A percentile compares a stretch with the other conserved stretches of the same genome.
phyloP scores from a whole-genome alignment of 495 filamentous ascomycete species.

The Physcia stellaris region DNA sequence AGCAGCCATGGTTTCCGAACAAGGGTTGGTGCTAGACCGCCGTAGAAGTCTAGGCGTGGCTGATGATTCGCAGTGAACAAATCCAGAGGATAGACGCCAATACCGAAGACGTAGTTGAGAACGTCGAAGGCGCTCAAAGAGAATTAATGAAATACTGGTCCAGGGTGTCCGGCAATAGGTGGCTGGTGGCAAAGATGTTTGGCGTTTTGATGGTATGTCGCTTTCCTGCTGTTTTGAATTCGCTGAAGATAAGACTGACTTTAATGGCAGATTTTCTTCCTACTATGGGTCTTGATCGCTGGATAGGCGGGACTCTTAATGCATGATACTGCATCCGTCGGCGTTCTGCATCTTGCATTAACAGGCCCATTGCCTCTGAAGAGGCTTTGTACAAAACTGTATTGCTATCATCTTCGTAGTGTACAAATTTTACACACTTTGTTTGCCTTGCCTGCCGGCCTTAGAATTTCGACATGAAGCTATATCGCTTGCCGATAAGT shows the following conservation, averaged over 20 bases:
- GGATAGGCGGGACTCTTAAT: too few species aligned
- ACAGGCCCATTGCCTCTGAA: too few species aligned
- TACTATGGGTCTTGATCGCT: constrained; percentile 26
- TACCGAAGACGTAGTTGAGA: constrained; percentile 91
- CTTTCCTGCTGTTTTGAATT: neutral
- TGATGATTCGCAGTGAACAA: constrained; percentile 11
- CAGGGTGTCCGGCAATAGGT: constrained; percentile 82
- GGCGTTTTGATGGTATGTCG: constrained; percentile 58
- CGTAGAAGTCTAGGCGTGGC: constrained; percentile 2
- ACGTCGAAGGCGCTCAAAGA: constrained; percentile 88
- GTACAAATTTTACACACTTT: too few species aligned
- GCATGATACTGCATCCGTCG: too few species aligned
- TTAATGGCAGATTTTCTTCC: constrained; percentile 15
- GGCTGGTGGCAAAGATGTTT: constrained; percentile 99
- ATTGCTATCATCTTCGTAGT: too few species aligned
- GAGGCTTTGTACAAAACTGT: too few species aligned
- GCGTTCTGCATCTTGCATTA: too few species aligned
- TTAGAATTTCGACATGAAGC: too few species aligned
- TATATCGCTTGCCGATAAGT: too few species aligned
- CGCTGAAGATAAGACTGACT: neutral
- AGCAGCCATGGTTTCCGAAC: constrained; percentile 94
- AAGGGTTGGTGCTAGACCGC: constrained; percentile 76
- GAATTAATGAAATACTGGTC: constrained; percentile 94
- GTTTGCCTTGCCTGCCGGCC: too few species aligned
- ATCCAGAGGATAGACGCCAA: constrained; percentile 76